These are phyloP conservation scores for Magnaporthales sp. DNA, from an alignment of 2,329 filamentous ascomycete genomes.

Conservation along the genomic window DNA sequence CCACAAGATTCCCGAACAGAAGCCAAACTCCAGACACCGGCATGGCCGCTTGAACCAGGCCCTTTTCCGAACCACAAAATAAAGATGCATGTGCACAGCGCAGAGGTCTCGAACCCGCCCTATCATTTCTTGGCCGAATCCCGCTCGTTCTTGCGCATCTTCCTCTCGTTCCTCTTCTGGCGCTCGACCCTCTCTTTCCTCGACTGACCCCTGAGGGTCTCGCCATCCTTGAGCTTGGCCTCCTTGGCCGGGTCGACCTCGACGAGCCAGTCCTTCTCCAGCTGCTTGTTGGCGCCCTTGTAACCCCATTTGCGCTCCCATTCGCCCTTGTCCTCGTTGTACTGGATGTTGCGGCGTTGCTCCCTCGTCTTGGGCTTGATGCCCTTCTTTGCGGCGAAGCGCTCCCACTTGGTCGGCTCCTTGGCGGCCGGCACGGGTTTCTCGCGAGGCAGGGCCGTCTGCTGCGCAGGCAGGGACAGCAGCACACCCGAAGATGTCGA, in stretches of 20 bases:
- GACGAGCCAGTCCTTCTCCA: constrained; percentile 79
- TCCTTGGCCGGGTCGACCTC: constrained; percentile 79
- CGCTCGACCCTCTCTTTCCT: constrained; percentile 58
- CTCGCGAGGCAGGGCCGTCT: constrained; percentile 74
- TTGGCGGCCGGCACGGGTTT: constrained; percentile 78
- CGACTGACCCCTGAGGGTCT: constrained; percentile 52
- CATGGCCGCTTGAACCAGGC: neutral
- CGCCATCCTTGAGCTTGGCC: constrained; percentile 51
- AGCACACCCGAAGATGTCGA: constrained; percentile 64
- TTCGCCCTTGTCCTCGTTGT: constrained; percentile 74
- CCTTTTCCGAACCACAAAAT: neutral
- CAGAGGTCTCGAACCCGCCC: neutral
- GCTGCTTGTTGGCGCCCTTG: constrained; percentile 80
- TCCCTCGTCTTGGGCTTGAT: constrained; percentile 85
- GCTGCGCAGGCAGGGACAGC: constrained; percentile 63
- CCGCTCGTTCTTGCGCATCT: constrained; percentile 58
- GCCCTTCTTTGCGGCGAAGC: constrained; percentile 93
- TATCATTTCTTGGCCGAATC: constrained; percentile 21
- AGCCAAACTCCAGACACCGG: constrained; percentile 6
- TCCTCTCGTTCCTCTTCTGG: constrained; percentile 61
- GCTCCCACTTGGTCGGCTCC: constrained; percentile 86
- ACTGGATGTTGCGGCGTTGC: constrained; percentile 64
- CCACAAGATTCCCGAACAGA: neutral
- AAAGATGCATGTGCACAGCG: neutral
- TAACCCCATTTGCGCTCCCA: constrained; percentile 96